phyloP scores from a whole-genome alignment of 495 filamentous ascomycete species.

The Xylaria bambusicola region DNA sequence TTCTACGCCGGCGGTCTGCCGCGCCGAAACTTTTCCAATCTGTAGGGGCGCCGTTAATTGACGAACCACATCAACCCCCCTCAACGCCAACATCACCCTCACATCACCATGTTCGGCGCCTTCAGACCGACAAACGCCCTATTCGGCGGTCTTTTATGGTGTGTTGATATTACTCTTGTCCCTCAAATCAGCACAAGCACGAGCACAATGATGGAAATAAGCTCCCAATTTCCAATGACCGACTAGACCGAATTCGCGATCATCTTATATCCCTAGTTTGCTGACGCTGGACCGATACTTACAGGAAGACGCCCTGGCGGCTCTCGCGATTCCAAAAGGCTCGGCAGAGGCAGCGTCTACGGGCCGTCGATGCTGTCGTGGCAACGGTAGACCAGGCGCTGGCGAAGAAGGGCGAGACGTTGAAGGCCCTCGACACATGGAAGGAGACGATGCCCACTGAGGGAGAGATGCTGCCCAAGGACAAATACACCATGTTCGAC shows the following conservation, averaged over 20 bases:
- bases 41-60: not conserved
- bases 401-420: slow-evolving; percentile 63
- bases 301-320: slow-evolving; percentile 97
- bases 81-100: slow-evolving; percentile 12
- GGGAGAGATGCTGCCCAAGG: slow-evolving; percentile 90
- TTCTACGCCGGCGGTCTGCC: not conserved
- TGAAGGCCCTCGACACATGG: slow-evolving; percentile 81
- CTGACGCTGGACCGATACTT: slow-evolving; percentile 11
- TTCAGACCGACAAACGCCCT: slow-evolving; percentile 79
- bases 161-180: slow-evolving; percentile 27
- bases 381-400: slow-evolving; percentile 75
- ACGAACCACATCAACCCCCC: slow-evolving; percentile 6
- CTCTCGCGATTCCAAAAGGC: slow-evolving; percentile 87
- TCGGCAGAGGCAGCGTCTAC: slow-evolving; percentile 83
- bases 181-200: not conserved
- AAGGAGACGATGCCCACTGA: slow-evolving; percentile 94
- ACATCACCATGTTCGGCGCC: slow-evolving; percentile 68
- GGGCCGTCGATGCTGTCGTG: slow-evolving; percentile 81
- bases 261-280: not conserved
- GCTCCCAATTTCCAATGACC: not conserved
- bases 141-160: slow-evolving; percentile 84
- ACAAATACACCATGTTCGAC: slow-evolving; percentile 98
- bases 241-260: not conserved
- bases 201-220: too few relatives aligned
- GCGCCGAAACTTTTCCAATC: slow-evolving; percentile 15